Base-by-base conservation (phyloP, 2,329 filamentous ascomycete species). In the Diaporthe amygdali region DNA sequence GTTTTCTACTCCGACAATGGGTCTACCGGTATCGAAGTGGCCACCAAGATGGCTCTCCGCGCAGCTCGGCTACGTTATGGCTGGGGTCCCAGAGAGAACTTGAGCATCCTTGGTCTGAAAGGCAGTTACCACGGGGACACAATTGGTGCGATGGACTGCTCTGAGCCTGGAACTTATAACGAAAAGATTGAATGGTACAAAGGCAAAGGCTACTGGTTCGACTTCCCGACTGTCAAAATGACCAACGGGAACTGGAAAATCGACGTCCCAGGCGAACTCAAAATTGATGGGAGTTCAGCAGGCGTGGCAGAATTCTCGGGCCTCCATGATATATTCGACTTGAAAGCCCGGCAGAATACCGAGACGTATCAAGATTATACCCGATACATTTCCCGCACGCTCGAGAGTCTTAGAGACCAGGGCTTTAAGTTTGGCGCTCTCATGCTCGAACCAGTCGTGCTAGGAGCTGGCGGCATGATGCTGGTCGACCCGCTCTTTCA, bases 41-140 rank as follows among this genome's bases (percentile, higher is more conserved):
- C 93, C 0, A 85, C 95, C 52, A 97, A 97, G 79, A 97, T 97
- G 94, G 94, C 88, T 0, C 83, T 97, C 0, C 87, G 93, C 6
- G 93, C 93, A 0, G 83, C 93, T 0, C 87, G 89, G 55, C 81
- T 87, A 49, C 85, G 92, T 10, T 95, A 95, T 74, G 88, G 86
- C 12, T 94, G 91, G 91, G 83, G 86, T 47, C 82, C 87, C 0
- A 84, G 83, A 17, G 82, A 86, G 2, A 86, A 90, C 61, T 84
- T 95, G 14, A 89, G 89, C 3, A 89, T 96, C 2, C 79, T 97
- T 3, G 94, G 94, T 0, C 82, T 97, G 12, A 93, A 92, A 77
- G 93, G 93, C 0, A 93, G 92, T 74, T 97, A 97, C 76, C 94
- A 97, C 76, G 94, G 94, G 2, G 94, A 97, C 77, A 97, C 94